Conservation (phyloP, 441 rosid species). For the California macrophylla region DNA sequence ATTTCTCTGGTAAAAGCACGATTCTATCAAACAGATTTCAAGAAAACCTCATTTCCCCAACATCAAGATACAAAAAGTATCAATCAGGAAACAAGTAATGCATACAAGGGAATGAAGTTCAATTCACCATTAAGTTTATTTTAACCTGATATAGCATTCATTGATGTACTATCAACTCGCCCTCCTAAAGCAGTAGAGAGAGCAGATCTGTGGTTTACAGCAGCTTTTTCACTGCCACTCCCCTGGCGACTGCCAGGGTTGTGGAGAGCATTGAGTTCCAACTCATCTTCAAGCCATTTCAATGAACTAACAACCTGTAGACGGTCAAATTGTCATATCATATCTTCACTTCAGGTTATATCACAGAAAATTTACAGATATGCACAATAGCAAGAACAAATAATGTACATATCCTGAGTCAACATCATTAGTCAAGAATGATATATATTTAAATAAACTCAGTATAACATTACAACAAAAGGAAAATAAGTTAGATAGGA, state of each 20-base stretch:
- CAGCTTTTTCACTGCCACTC: slow-evolving; percentile 91
- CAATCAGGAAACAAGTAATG: slow-evolving; percentile 9
- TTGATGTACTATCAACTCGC: slow-evolving; percentile 71
- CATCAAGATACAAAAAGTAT: neutral
- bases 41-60: slow-evolving; percentile 8
- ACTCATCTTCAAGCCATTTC: slow-evolving; percentile 99
- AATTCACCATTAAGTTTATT: slow-evolving; percentile 17
- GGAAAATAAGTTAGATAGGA: neutral
- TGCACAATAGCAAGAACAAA: neutral
- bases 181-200: slow-evolving; percentile 95
- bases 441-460: neutral
- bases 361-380: neutral
- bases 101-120: slow-evolving; percentile 9
- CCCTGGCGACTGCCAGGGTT: slow-evolving; percentile 87
- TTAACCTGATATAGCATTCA: slow-evolving; percentile 87
- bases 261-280: slow-evolving; percentile 93
- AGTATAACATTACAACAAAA: neutral
- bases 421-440: slow-evolving; percentile 3
- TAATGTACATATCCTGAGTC: neutral
- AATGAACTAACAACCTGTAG: slow-evolving; percentile 91
- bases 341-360: slow-evolving; percentile 7
- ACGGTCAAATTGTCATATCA: slow-evolving; percentile 16
- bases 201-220: slow-evolving; percentile 74
- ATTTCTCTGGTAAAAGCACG: neutral
- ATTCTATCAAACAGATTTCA: neutral